Percentiles rank a stretch among this genome's conserved stretches.
These are phyloP conservation scores for Coemansia sp. DNA, from an alignment of 192 early-diverging fungal genomes.

Conservation along the genomic window DNA sequence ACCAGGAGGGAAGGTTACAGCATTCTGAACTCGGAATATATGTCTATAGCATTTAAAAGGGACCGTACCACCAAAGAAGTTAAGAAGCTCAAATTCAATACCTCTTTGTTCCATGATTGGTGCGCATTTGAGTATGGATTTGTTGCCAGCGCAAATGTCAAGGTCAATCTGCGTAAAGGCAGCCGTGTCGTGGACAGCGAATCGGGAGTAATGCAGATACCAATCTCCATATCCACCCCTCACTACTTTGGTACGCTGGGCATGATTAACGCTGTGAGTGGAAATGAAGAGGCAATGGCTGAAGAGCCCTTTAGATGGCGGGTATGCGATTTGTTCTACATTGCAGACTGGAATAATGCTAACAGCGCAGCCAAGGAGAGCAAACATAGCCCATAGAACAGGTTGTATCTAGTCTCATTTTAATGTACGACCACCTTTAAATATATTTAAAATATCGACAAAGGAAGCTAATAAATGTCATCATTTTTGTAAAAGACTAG, in stretches of 20 bases:
- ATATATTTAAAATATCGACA: no score
- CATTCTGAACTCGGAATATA: background rate
- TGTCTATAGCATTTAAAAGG: background rate
- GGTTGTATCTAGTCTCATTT: no score
- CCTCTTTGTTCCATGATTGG: background rate
- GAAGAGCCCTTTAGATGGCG: constrained; percentile 32
- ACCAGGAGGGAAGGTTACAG: constrained; percentile 11
- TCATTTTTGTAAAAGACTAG: no score
- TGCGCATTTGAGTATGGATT: constrained; percentile 13
- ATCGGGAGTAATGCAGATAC: constrained; percentile 20
- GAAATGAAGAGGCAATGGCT: background rate
- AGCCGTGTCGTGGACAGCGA: constrained; percentile 21
- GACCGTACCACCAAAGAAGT: background rate
- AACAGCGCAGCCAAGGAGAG: background rate
- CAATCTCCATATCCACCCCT: constrained; percentile 18
- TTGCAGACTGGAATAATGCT: background rate
- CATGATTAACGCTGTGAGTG: constrained; percentile 1
- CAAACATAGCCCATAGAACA: background rate
- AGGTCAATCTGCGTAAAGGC: constrained; percentile 12
- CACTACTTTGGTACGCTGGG: constrained; percentile 4
- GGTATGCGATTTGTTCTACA: constrained; percentile 30
- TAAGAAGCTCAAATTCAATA: background rate
- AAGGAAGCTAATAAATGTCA: no score
- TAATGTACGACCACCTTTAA: no score
- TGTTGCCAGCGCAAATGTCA: constrained; percentile 11